These are phyloP conservation scores for Suhomyces faveliae DNA, from an alignment of 805 yeast genomes.

Conservation along the genomic window DNA sequence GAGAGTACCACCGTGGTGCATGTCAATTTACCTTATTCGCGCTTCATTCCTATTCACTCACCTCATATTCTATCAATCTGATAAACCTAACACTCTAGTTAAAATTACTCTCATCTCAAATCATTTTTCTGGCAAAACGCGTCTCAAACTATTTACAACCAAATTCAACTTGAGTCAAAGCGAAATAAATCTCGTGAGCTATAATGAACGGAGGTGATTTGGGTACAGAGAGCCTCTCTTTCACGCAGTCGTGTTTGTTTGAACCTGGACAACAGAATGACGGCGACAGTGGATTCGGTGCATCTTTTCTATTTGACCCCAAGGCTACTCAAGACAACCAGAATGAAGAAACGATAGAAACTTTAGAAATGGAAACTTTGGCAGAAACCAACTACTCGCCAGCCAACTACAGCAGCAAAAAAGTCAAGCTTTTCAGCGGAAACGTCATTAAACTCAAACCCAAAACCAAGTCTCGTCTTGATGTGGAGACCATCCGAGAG, in stretches of 20 bases:
- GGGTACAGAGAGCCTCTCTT: slow-evolving; percentile 9
- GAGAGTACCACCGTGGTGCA: too few relatives aligned
- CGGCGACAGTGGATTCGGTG: background rate
- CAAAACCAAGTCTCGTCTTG: background rate
- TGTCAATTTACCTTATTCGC: too few relatives aligned
- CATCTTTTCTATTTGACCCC: slow-evolving; percentile 1
- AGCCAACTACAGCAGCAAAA: slow-evolving; percentile 4
- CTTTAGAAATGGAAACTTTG: background rate
- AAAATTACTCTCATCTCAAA: too few relatives aligned
- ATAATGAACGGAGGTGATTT: background rate
- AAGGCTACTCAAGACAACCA: background rate
- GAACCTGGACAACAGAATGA: background rate
- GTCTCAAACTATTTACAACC: too few relatives aligned
- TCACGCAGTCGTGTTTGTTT: slow-evolving; percentile 16
- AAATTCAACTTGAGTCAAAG: too few relatives aligned
- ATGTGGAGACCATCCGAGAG: background rate
- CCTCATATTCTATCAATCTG: too few relatives aligned
- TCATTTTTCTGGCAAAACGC: too few relatives aligned
- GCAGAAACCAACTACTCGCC: background rate
- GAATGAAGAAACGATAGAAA: background rate
- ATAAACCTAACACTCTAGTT: too few relatives aligned
- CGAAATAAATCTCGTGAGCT: too few relatives aligned
- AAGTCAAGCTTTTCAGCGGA: slow-evolving; percentile 12
- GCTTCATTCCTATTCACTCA: too few relatives aligned
- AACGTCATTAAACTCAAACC: slow-evolving; percentile 9